Conservation (phyloP, 2,329 filamentous ascomycete genomes). For the Magnaporthiopsis rhizophila region DNA sequence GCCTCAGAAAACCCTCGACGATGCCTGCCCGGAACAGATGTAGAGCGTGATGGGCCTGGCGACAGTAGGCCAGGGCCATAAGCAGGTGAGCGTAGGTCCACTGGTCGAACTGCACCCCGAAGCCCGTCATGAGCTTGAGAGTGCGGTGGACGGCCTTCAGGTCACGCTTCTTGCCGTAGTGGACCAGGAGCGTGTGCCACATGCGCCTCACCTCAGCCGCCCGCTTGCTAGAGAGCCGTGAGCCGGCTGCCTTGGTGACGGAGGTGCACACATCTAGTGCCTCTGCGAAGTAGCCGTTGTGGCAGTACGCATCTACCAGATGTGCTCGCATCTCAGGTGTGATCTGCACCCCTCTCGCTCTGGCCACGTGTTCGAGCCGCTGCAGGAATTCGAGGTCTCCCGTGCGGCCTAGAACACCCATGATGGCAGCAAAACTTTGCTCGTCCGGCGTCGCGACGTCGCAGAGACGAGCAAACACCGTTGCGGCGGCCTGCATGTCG, state of each 20-base stretch:
- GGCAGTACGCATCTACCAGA: constrained; percentile 61
- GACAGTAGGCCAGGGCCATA: constrained; percentile 37
- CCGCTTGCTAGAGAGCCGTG: not conserved
- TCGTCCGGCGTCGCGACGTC: constrained; percentile 44
- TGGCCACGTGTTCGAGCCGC: constrained; percentile 56
- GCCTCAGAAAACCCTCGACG: constrained; percentile 35
- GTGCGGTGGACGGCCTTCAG: constrained; percentile 40
- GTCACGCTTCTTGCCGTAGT: constrained; percentile 56
- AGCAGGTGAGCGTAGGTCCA: constrained; percentile 44
- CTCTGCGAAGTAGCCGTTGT: constrained; percentile 42
- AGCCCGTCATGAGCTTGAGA: constrained; percentile 39
- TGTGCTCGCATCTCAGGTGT: constrained; percentile 52
- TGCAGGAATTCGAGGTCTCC: constrained; percentile 67
- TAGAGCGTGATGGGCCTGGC: constrained; percentile 41
- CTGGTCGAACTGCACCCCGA: constrained; percentile 37
- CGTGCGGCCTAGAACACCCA: constrained; percentile 60
- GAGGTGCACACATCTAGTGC: constrained; percentile 25
- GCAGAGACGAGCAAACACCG: constrained; percentile 54
- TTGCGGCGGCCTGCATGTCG: constrained; percentile 58
- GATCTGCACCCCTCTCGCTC: constrained; percentile 40
- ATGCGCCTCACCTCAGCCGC: constrained; percentile 38
- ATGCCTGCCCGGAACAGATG: constrained; percentile 36
- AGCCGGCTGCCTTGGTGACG: not conserved
- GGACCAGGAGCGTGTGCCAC: constrained; percentile 72
- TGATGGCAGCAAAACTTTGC: constrained; percentile 63